Evolutionary conservation across 2,329 filamentous ascomycete species (phyloP), one percentile per base, ranked within the genome.

Genomic region (Colletotrichum lindemuthianum): DNA sequence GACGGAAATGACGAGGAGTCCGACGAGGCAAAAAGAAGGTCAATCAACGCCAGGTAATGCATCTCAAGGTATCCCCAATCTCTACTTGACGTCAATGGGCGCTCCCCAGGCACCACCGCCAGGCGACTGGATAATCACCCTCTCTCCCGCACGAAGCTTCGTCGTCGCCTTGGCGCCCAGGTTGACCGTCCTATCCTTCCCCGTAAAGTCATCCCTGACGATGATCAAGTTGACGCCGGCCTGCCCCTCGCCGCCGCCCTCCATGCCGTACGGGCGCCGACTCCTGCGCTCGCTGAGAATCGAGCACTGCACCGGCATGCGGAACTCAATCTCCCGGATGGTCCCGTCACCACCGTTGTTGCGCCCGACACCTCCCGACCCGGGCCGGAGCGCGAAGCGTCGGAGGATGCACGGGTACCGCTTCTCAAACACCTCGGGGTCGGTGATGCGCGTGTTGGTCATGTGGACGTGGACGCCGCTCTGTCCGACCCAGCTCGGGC

Each of bases 371-470:
- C 92, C 92, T 0, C 87, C 88, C 39, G 86, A 89, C 0, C 86
- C 88, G 1, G 77, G 69, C 1, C 92, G 78, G 9, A 95, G 78
- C 11, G 84, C 83, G 74, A 94, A 95, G 69, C 91, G 85, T 6
- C 89, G 82, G 39, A 96, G 78, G 2, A 96, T 73, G 2, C 92
- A 89, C 0, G 91, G 91, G 71, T 93, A 93, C 8, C 92, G 81
- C 34, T 90, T 83, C 78, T 95, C 92, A 68, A 95, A 91, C 7
- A 93, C 86, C 74, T 96, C 92, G 0, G 89, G 84, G 72, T 95
- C 92, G 0, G 92, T 94, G 72, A 94, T 95, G 12, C 91, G 85
- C 3, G 92, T 95, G 75, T 96, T 96, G 7, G 92, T 95, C 90
- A 94, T 93, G 77, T 95, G 91, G 2, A 87, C 90, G 73, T 95